Evolutionary conservation across 441 rosid genomes (phyloP), one percentile per base, ranked within the genome.

Genomic region (Erodium moschatum): DNA sequence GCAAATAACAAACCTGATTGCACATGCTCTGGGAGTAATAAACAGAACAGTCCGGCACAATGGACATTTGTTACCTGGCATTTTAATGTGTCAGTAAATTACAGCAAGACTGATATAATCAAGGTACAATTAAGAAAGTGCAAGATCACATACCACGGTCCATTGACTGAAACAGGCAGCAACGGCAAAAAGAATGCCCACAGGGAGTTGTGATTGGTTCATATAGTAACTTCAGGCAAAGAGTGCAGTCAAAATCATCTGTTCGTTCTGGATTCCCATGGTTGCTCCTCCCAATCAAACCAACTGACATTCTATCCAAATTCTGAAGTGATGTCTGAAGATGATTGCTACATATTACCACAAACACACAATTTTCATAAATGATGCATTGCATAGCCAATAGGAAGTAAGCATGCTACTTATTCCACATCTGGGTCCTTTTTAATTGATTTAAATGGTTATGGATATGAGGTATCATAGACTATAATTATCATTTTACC

Each of bases 201-300:
- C 99, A 94, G 5, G 99, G 88, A 69, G 97, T 89, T 4, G 99
- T 94, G 68, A 86, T 77, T 71, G 99, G 99, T 63, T 91, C 91
- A 76, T 82, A 88, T 24, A 94, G 79, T 82, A 94, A 81, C 81
- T 94, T 94, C 79, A 91, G 80, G 74, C 99, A 94, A 67, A 94
- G 83, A 3, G 92, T 89, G 82, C 97, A 94, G 72, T 88, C 97
- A 78, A 91, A 94, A 62, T 89, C 99, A 84, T 89, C 96, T 10
- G 85, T 80, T 21, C 86, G 94, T 77, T 86, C 92, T 33, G 85
- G 84, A 78, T 76, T 79, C 65, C 74, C 86, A 78, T 74, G 76
- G 72, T 68, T 70, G 76, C 79, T 81, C 69, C 73, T 83, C 68
- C 60, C 73, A 65, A 35, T 73, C 67, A 70, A 69, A 69, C 75